These are phyloP conservation scores for Aureobasidium lini DNA, from an alignment of 2,329 filamentous ascomycete species.

Conservation along the genomic window DNA sequence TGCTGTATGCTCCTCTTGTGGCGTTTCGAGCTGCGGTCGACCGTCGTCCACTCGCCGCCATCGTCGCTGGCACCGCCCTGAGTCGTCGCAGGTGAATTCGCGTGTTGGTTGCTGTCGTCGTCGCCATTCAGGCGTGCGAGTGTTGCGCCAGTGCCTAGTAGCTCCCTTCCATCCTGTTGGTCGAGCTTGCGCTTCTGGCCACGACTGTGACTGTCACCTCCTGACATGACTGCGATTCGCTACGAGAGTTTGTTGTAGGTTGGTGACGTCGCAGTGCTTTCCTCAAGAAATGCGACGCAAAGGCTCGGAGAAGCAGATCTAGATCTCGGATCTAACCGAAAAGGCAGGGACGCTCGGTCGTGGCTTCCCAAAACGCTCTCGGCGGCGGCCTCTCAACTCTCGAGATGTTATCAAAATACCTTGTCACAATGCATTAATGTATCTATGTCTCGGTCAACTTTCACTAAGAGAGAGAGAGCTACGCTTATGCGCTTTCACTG, in stretches of 20 bases:
- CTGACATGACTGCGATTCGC: not conserved
- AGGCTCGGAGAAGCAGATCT: not conserved
- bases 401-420: too few species aligned
- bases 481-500: too few species aligned
- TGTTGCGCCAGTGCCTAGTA: conserved; percentile 4
- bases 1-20: conserved; percentile 30
- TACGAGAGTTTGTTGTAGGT: not conserved
- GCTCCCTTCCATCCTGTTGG: conserved; percentile 3
- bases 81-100: not conserved
- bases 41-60: conserved; percentile 23
- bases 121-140: conserved; percentile 11
- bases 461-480: too few species aligned
- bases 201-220: conserved; percentile 1
- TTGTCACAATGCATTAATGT: too few species aligned
- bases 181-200: conserved; percentile 13
- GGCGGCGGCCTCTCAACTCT: not conserved
- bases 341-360: not conserved
- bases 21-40: conserved; percentile 21
- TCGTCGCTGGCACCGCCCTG: not conserved
- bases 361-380: not conserved
- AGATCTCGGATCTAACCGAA: conserved; percentile 9
- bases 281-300: not conserved
- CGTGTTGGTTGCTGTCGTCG: not conserved
- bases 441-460: too few species aligned
- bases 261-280: not conserved